Evolutionary conservation across 1,139 yeast genomes (phyloP), one percentile per base, ranked within the genome.

Genomic region (Hyphopichia pseudoburtonii): DNA sequence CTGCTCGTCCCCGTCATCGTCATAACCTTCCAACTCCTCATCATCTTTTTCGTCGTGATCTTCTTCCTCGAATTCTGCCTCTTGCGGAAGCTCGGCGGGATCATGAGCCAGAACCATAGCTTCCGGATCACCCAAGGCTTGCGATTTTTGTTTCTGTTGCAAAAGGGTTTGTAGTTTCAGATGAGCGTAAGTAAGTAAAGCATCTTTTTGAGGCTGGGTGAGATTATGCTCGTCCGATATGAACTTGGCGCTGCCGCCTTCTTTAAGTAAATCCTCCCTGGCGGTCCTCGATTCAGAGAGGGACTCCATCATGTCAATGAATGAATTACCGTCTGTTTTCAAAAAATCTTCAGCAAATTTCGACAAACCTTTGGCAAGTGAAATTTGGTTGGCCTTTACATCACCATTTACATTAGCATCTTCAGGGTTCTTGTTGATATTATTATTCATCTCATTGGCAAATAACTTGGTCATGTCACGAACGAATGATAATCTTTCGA

Each of bases 291-390:
- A 67, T 43, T 77, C 79, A 6, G 86, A 84, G 27, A 85, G 65
- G 38, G 79, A 73, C 53, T 85, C 95, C 81, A 87, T 81, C 78
- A 85, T 80, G 45, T 81, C 83, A 30, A 87, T 75, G 50, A 86
- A 86, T 37, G 80, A 74, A 47, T 74, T 74, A 21, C 95, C 95
- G 46, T 84, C 88, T 53, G 84, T 83, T 44, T 78, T 78, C 40
- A 86, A 65, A 23, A 87, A 60, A 53, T 86, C 95, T 46, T 86
- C 94, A 0, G 94, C 92, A 36, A 86, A 84, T 11, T 78, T 74
- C 35, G 81, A 68, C 17, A 81, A 54, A 3, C 74, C 75, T 38
- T 57, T 52, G 4, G 62, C 15, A 11, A 31, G 11, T 7, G 16
- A 12, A 11, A 17, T 6, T 11, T 14, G 23, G 30, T 19, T 28